Evolutionary conservation across 768 basidiomycete genomes (phyloP).

Genomic region (Mycena galericulata): DNA sequence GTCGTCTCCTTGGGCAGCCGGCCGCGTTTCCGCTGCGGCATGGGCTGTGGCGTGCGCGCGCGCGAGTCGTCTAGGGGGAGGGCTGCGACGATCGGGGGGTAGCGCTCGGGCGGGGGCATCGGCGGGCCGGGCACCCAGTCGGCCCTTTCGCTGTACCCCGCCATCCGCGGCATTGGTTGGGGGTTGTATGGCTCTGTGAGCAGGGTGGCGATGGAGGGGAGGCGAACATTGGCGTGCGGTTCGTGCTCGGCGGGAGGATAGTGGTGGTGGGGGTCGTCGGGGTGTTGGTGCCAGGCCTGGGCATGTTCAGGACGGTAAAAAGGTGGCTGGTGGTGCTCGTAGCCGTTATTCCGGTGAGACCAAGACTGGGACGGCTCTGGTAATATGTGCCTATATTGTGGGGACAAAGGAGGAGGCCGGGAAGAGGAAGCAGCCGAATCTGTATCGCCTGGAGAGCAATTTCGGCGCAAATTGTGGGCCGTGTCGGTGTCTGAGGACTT

Average conservation of each 20-base stretch:
- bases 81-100: slow-evolving; percentile 39
- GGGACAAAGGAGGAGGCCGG: slow-evolving; percentile 10
- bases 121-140: slow-evolving; percentile 17
- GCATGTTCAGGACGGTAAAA: neutral
- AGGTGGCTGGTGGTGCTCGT: neutral
- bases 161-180: slow-evolving; percentile 17
- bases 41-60: slow-evolving; percentile 64
- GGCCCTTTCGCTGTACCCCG: slow-evolving; percentile 7
- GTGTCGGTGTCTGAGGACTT: neutral
- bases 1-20: slow-evolving; percentile 93
- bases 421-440: slow-evolving; percentile 15
- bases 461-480: neutral
- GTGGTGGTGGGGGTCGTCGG: neutral
- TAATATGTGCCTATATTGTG: slow-evolving; percentile 18
- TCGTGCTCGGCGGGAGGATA: neutral
- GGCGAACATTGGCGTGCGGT: slow-evolving; percentile 22
- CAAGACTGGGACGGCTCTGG: slow-evolving; percentile 8
- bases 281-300: slow-evolving; percentile 7
- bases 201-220: slow-evolving; percentile 27
- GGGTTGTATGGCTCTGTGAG: slow-evolving; percentile 32
- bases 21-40: slow-evolving; percentile 81
- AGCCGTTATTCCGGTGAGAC: neutral
- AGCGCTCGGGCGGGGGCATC: slow-evolving; percentile 10
- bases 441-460: slow-evolving; percentile 6
- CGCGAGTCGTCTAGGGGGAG: slow-evolving; percentile 55